Evolutionary conservation across 2,329 filamentous ascomycete species (phyloP).

Genomic region (Colletotrichum horii): DNA sequence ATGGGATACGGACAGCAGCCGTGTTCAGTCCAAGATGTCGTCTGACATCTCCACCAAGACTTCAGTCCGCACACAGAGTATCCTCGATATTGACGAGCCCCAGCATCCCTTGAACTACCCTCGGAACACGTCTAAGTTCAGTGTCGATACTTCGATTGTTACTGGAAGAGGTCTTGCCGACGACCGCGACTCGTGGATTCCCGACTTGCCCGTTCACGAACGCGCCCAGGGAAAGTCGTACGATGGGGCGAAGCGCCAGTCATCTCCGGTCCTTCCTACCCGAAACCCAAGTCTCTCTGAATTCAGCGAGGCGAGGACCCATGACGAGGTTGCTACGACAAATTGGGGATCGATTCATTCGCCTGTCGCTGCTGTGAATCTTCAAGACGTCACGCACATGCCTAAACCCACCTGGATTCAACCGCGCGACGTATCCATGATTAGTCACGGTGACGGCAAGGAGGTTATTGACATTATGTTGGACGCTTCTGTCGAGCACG

Average conservation of each 20-base stretch:
- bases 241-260: conserved; percentile 46
- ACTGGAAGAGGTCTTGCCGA: conserved; percentile 31
- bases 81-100: conserved; percentile 42
- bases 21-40: conserved; percentile 32
- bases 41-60: conserved; percentile 42
- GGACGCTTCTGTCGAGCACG: conserved; percentile 35
- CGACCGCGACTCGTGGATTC: conserved; percentile 44
- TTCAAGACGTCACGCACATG: conserved; percentile 45
- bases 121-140: conserved; percentile 32
- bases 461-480: conserved; percentile 51
- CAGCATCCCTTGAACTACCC: conserved; percentile 8
- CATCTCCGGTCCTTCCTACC: conserved; percentile 55
- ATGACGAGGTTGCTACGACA: conserved; percentile 47
- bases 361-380: conserved; percentile 47
- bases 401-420: conserved; percentile 46
- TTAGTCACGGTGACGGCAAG: conserved; percentile 29
- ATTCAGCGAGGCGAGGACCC: conserved; percentile 37
- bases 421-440: conserved; percentile 25
- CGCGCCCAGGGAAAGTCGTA: conserved; percentile 13
- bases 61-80: conserved; percentile 42
- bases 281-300: conserved; percentile 38
- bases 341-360: conserved; percentile 59
- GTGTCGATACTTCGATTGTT: conserved; percentile 29
- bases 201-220: conserved; percentile 29
- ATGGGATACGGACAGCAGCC: conserved; percentile 11